Percentiles rank a stretch among this genome's conserved stretches.
Evolutionary conservation across 2,329 filamentous ascomycete genomes (phyloP).

Genomic region (Eutypella sp.): DNA sequence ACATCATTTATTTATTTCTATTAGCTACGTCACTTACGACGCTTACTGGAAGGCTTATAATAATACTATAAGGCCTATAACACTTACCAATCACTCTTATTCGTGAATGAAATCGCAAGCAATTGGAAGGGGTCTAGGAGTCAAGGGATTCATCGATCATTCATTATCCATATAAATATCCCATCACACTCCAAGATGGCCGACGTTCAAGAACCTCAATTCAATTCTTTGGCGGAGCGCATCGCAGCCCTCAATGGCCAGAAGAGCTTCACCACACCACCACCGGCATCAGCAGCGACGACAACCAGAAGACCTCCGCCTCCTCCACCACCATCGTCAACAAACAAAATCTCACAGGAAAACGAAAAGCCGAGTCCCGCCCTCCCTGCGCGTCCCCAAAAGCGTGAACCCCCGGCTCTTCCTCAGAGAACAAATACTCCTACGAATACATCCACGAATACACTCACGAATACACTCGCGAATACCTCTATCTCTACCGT

Average conservation of each 20-base stretch:
- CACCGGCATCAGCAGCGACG: conserved; percentile 22
- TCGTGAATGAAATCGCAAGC: too few species aligned
- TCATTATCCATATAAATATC: too few species aligned
- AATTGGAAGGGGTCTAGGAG: too few species aligned
- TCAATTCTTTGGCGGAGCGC: conserved; percentile 55
- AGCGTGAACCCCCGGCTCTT: conserved; percentile 30
- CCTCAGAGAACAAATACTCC: conserved; percentile 33
- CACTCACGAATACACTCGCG: too few species aligned
- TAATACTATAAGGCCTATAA: too few species aligned
- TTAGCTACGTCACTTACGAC: too few species aligned
- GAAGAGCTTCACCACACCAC: conserved; percentile 48
- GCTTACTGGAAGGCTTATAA: too few species aligned
- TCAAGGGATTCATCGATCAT: too few species aligned
- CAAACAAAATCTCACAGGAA: conserved; percentile 23
- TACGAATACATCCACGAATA: too few species aligned
- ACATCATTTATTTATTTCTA: too few species aligned
- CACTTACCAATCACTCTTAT: too few species aligned
- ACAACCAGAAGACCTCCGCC: conserved; percentile 32
- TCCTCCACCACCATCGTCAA: conserved; percentile 42
- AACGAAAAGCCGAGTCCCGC: conserved; percentile 28
- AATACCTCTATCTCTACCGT: conserved; percentile 14
- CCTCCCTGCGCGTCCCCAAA: conserved; percentile 34
- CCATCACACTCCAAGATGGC: conserved; percentile 47
- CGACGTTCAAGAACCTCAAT: conserved; percentile 57
- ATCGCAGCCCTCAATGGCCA: conserved; percentile 61